Evolutionary conservation across 306 rosid genomes (phyloP), one percentile per base, ranked within the genome.

Genomic region (Corylus americana): DNA sequence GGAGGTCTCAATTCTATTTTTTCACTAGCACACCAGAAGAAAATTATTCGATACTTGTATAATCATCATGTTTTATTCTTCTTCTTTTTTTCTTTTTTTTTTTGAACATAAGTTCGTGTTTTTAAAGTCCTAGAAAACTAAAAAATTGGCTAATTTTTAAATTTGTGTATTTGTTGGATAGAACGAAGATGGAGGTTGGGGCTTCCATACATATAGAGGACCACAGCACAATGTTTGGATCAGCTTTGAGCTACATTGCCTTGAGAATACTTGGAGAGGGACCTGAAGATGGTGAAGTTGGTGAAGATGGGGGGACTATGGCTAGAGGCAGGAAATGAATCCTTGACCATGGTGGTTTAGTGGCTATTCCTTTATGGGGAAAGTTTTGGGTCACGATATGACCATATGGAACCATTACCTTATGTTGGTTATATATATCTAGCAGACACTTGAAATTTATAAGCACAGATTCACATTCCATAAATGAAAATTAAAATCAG

Each of bases 101-200:
- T 6, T 8, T 70, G 17, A 39, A 45, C 10, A 70, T 44, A 17
- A 10, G 29, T 70, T 42, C 3, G 10, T 39, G 17, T 4, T 1
- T 13, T 5, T 27, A 55, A 18, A 7, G 27, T 2, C 27, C 25
- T 8, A 18, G 5, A 18, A 55, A 18, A 18, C 27, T 18, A 55
- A 55, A 55, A 55, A 18, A 0, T 55, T 6, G 8, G 61, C 9
- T 7, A 55, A 18, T 7, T 55, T 18, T 55, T 2, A 49, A 49
- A 8, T 1, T 4, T 16, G 0, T 29, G 17, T 73, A 4, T 37
- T 3, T 39, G 10, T n/a, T 31, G 45, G 16, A 70, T 70, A 91
- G 97, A 90, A 92, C 68, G 87, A 90, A 83, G 97, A 92, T 58
- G 92, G 97, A 31, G 92, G 94, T 1, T 92, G 97, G 97, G 92